Conservation (phyloP, 2,329 filamentous ascomycete genomes). For the Tolypocladium tundrense region DNA sequence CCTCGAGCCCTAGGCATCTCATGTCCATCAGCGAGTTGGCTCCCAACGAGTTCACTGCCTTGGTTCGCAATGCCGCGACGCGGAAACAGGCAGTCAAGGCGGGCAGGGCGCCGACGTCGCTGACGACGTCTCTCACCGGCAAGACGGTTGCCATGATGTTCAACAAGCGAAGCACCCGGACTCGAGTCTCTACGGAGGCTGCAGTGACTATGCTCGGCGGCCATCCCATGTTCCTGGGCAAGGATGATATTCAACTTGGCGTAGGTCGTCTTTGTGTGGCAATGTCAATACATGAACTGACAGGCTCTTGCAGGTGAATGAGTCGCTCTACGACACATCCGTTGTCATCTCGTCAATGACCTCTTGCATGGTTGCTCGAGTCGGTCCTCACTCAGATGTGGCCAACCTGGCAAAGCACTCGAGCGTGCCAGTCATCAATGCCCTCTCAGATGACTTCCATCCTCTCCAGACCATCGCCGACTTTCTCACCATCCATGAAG, state of each 20-base stretch:
- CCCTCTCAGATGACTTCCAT: slow-evolving; percentile 82
- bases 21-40: slow-evolving; percentile 85
- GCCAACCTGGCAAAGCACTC: slow-evolving; percentile 60
- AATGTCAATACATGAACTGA: background rate
- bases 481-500: slow-evolving; percentile 80
- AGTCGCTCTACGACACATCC: slow-evolving; percentile 87
- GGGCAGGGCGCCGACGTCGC: slow-evolving; percentile 38
- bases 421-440: slow-evolving; percentile 74
- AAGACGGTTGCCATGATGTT: slow-evolving; percentile 93
- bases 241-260: slow-evolving; percentile 91
- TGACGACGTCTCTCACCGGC: slow-evolving; percentile 56
- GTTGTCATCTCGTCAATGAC: slow-evolving; percentile 92
- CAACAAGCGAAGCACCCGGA: slow-evolving; percentile 89
- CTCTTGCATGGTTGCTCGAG: slow-evolving; percentile 71
- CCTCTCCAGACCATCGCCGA: slow-evolving; percentile 92
- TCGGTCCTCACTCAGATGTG: slow-evolving; percentile 68
- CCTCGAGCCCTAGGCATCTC: slow-evolving; percentile 61
- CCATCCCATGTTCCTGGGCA: slow-evolving; percentile 92
- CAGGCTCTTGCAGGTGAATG: slow-evolving; percentile 55
- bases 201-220: slow-evolving; percentile 83
- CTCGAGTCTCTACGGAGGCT: slow-evolving; percentile 85
- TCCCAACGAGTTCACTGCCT: slow-evolving; percentile 64
- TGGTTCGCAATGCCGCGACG: slow-evolving; percentile 71
- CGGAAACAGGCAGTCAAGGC: slow-evolving; percentile 73
- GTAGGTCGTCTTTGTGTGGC: slow-evolving; percentile 34